Evolutionary conservation across 2,329 filamentous ascomycete genomes (phyloP).

Genomic region (Fusarium sp.): DNA sequence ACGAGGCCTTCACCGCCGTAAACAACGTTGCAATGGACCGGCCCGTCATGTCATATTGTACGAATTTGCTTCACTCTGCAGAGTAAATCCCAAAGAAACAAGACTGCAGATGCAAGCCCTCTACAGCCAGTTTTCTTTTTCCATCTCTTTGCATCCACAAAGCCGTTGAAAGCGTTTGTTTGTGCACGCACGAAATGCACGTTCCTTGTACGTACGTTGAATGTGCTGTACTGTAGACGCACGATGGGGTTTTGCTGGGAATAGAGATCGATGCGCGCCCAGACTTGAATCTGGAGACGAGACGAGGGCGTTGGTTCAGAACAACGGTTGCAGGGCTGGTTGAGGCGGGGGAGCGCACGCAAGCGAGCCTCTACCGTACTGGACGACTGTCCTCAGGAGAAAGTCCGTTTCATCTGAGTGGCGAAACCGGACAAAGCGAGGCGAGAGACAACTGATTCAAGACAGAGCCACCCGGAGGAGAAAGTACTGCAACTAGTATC

Average conservation of each 20-base stretch:
- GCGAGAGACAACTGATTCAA: conserved; percentile 18
- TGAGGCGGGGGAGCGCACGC: conserved; percentile 14
- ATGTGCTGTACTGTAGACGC: conserved; percentile 30
- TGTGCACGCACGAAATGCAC: conserved; percentile 21
- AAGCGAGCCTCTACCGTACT: conserved; percentile 2
- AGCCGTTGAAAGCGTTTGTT: conserved; percentile 25
- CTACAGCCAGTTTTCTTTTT: neutral
- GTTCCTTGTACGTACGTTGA: conserved; percentile 21
- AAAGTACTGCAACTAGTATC: conserved; percentile 12
- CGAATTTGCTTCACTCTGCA: neutral
- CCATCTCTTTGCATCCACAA: conserved; percentile 26
- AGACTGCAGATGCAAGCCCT: conserved; percentile 29
- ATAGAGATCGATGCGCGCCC: conserved; percentile 21
- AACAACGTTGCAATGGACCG: conserved; percentile 17
- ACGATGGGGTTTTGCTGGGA: conserved; percentile 35
- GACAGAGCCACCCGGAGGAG: conserved; percentile 7
- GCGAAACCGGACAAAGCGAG: conserved; percentile 24
- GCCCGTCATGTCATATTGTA: conserved; percentile 1
- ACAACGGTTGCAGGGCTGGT: conserved; percentile 31
- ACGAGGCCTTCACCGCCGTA: conserved; percentile 27
- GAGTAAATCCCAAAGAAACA: neutral
- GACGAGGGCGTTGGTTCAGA: conserved; percentile 13
- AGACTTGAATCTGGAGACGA: conserved; percentile 1
- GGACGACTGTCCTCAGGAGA: conserved; percentile 4
- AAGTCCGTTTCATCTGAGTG: conserved; percentile 40